These are phyloP conservation scores for Curvularia eragrostidis DNA, from an alignment of 2,329 filamentous ascomycete species.

Conservation along the genomic window DNA sequence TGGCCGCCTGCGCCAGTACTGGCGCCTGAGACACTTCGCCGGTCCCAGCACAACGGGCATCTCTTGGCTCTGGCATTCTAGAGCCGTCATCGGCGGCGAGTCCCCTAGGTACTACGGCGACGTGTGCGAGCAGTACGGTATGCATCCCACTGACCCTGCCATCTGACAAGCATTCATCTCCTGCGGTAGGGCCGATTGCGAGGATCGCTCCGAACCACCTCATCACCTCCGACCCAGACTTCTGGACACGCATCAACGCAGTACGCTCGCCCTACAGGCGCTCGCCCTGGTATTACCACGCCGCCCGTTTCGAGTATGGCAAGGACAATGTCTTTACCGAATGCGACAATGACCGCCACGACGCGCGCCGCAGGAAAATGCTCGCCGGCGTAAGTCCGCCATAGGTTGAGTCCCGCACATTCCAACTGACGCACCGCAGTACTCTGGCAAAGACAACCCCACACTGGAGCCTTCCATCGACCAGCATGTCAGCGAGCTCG, in stretches of 20 bases:
- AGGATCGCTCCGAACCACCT: slow-evolving; percentile 59
- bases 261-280: slow-evolving; percentile 53
- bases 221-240: slow-evolving; percentile 58
- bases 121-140: slow-evolving; percentile 43
- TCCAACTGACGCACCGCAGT: slow-evolving; percentile 44
- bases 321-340: slow-evolving; percentile 62
- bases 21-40: slow-evolving; percentile 41
- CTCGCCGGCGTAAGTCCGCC: slow-evolving; percentile 53
- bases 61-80: slow-evolving; percentile 44
- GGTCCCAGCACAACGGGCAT: slow-evolving; percentile 41
- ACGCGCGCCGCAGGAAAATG: slow-evolving; percentile 55
- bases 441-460: slow-evolving; percentile 63
- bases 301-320: slow-evolving; percentile 61
- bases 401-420: not conserved
- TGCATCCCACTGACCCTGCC: slow-evolving; percentile 6
- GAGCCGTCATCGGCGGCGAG: slow-evolving; percentile 36
- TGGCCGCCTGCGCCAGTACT: slow-evolving; percentile 34
- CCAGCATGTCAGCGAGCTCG: slow-evolving; percentile 54
- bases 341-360: slow-evolving; percentile 58
- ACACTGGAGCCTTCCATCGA: slow-evolving; percentile 60
- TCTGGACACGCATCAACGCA: slow-evolving; percentile 53
- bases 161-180: not conserved
- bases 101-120: slow-evolving; percentile 38
- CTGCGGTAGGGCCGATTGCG: slow-evolving; percentile 49
- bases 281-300: slow-evolving; percentile 48